Evolutionary conservation across 306 rosid species (phyloP), one percentile per base, ranked within the genome.

Genomic region (Argentina anserina): DNA sequence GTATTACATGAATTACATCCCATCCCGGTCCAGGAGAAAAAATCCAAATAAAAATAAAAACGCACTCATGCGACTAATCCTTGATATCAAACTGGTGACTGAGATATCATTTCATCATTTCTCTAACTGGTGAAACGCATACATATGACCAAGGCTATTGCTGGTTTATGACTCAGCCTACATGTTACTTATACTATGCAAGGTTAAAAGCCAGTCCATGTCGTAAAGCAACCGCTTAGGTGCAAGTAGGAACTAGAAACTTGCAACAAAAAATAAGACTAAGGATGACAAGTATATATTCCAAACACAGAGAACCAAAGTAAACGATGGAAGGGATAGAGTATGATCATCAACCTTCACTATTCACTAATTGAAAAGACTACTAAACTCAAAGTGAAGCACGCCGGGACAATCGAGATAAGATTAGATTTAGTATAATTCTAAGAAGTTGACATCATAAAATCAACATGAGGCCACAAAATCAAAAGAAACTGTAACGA

Each of bases 1-100:
- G 74, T 47, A 29, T 75, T 70, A 23, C 39, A 60, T 43, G 65
- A 64, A 67, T 70, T 9, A 7, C 31, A 70, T 55, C 45, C 45
- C 42, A 47, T 28, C 29, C 28, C 31, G 20, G 20, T 17, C 29
- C 11, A 33, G 73, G 63, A 69, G 62, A 69, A 25, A 62, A 6
- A 42, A 43, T 29, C 21, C 76, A 72, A 20, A 29, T 43, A 4
- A 59, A 42, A n/a, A 49, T 2, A 41, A 31, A 33, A n/a, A 33
- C 15, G 26, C 9, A 45, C 21, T 14, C 58, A 29, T 9, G 20
- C 13, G 41, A 23, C 59, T 14, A 29, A 3, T 33, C 25, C 46
- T 69, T 50, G 47, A 50, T 34, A 50, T 21, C 40, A 37, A 69
- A 34, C 46, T 69, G 63, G 50, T 50, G 73, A 49, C 31, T 69